Evolutionary conservation across 75 land plant species (phyloP), one percentile per base, ranked within the genome.

Genomic region (Pseudotsuga menziesii): DNA sequence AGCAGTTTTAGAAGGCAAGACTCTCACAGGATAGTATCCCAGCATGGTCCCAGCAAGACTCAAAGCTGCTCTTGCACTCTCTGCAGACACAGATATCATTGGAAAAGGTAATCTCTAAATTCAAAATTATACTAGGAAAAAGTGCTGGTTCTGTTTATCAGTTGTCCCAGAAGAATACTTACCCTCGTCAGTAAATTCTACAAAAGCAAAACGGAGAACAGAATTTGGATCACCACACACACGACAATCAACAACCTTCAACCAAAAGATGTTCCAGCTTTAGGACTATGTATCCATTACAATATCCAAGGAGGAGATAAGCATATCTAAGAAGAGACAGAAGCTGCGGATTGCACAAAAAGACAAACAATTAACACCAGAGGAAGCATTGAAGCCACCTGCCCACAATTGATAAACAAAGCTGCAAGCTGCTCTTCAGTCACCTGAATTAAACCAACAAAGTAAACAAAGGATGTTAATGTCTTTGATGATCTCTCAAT

Each of bases 191-290:
- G 94, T 77, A 77, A 94, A 94, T 74, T 94, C 97, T 61, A 94
- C 92, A 88, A 94, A 94, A 14, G 97, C 97, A 88, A 94, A 94
- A 26, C 90, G 91, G 56, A 94, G 94, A 78, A 85, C 83, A 54
- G 97, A 94, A 80, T 91, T 89, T 23, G 97, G 94, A 75, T 94
- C 97, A 44, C 97, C 97, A 86, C 97, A 94, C 56, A 91, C 73
- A 56, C 97, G 91, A 62, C 97, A 91, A 69, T 91, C 94, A 69
- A 88, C 80, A 60, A 94, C 92, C 94, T 91, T 88, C 56, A 80
- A 60, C 22, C 75, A 36, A 61, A 73, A 77, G 39, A 58, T 58
- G 58, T 54, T n/a, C 61, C 26, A 69, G 52, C 70, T 20, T 69
- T 69, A 69, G 72, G 48, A 69, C 41, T 69, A 19, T 19, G 20